A percentile compares a stretch with the other conserved stretches of the same genome.
phyloP scores from a whole-genome alignment of 306 rosid genomes.

The Inga laurina region DNA sequence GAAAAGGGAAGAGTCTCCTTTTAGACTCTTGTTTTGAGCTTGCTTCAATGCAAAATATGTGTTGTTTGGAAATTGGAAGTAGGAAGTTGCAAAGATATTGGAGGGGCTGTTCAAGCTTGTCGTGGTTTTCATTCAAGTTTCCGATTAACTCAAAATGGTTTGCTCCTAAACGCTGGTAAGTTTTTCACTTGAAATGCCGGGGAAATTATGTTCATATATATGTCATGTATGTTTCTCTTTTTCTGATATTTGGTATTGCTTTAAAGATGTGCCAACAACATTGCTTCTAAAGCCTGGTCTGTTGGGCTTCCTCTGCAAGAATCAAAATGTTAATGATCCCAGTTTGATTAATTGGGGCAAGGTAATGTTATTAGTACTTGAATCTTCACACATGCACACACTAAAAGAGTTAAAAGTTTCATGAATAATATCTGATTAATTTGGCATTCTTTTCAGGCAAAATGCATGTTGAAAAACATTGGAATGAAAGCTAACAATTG shows the following conservation, averaged over 20 bases:
- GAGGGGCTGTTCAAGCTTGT: constrained; percentile 47
- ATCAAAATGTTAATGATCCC: constrained; percentile 37
- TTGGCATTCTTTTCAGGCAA: constrained; percentile 36
- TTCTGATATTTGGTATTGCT: constrained; percentile 5
- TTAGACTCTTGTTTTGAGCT: neutral
- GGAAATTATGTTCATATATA: neutral
- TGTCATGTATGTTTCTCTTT: neutral
- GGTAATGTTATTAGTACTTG: constrained; percentile 26
- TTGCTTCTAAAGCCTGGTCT: constrained; percentile 52
- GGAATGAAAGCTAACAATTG: constrained; percentile 42
- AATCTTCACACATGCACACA: neutral
- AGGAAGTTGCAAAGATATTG: constrained; percentile 35
- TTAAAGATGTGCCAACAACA: constrained; percentile 49
- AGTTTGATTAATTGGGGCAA: constrained; percentile 44
- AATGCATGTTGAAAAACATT: constrained; percentile 40
- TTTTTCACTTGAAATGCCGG: too few species aligned
- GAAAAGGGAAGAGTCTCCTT: neutral
- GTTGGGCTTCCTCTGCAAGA: constrained; percentile 38
- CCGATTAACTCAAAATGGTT: constrained; percentile 44
- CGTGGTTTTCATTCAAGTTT: constrained; percentile 60
- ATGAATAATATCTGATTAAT: neutral
- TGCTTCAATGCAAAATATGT: too few species aligned
- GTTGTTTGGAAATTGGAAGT: neutral
- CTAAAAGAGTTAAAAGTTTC: too few species aligned
- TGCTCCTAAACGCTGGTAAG: constrained; percentile 50